Evolutionary conservation across 1,284 basidiomycete species (phyloP), one percentile per base, ranked within the genome.

Genomic region (Moesziomyces antarcticus): DNA sequence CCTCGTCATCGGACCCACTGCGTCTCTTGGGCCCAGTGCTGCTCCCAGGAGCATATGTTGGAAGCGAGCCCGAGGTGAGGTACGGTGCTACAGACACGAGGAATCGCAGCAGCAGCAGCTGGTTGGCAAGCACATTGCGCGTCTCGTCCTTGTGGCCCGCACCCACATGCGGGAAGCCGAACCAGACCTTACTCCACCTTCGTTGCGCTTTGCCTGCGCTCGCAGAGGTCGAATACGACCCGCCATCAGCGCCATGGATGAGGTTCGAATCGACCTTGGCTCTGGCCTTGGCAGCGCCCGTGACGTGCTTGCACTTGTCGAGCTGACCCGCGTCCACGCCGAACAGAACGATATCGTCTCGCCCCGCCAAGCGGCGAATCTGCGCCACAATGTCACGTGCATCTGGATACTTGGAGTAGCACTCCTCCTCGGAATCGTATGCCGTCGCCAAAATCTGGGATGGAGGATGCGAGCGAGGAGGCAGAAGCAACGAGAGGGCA

Each of bases 101-200:
- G 82, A 97, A 97, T 2, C 89, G 90, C 22, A 97, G 87, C 20
- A 99, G 85, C n/a, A 97, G 87, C 21, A 91, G 82, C 82, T 99
- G 96, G 84, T 99, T 98, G 11, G 91, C 90, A 14, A 93, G 86
- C 61, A 99, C 92, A 85, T 98, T 99, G 54, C 96, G 89, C 78
- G 94, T 91, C 85, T 96, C 93, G 82, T 99, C 94, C 46, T 93
- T 90, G 75, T 98, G 96, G 0, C 95, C 93, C 74, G 91, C 93
- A 91, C 95, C 95, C 77, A 92, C 92, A 86, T 99, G 96, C 52
- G 96, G 96, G 79, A 98, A 99, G 82, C 98, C 97, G 90, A 94
- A 98, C 22, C 93, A 90, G 60, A 98, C 89, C 56, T 85, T 89
- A 87, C 86, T 94, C 91, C 89, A 92, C 91, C 66, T 85, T 87